Conservation (phyloP, 2,329 filamentous ascomycete species). For the Penicillium hesseltinei region DNA sequence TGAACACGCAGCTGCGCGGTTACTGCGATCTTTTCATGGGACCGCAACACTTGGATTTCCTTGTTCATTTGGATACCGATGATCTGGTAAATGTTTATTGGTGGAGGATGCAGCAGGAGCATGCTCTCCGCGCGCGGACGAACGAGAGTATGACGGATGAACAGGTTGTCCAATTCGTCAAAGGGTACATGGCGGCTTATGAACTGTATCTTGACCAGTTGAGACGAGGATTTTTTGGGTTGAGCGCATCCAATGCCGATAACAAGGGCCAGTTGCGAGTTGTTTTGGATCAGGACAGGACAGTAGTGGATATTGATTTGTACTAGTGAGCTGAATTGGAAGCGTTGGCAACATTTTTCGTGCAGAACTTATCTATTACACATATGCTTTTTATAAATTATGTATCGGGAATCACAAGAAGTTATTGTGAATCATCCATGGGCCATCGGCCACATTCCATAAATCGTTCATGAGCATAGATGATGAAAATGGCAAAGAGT, state of each 20-base stretch:
- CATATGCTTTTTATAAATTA: background rate
- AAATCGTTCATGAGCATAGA: slow-evolving; percentile 24
- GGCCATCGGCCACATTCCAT: slow-evolving; percentile 36
- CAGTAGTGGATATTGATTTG: background rate
- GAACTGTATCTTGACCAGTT: slow-evolving; percentile 20
- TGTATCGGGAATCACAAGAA: slow-evolving; percentile 11
- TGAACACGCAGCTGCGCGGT: slow-evolving; percentile 9
- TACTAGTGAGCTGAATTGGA: background rate
- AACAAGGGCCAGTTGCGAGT: slow-evolving; percentile 13
- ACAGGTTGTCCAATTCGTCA: slow-evolving; percentile 16
- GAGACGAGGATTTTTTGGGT: slow-evolving; percentile 9
- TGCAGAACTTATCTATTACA: background rate
- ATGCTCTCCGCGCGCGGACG: slow-evolving; percentile 9
- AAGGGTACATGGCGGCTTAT: slow-evolving; percentile 21
- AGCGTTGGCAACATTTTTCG: no score
- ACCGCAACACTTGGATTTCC: slow-evolving; percentile 14
- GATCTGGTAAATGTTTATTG: slow-evolving; percentile 17
- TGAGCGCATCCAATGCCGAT: background rate
- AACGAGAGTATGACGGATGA: slow-evolving; percentile 17
- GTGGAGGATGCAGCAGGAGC: slow-evolving; percentile 19
- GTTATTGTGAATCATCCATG: slow-evolving; percentile 34
- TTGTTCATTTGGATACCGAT: slow-evolving; percentile 18
- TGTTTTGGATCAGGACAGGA: slow-evolving; percentile 11
- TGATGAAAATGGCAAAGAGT: slow-evolving; percentile 19
- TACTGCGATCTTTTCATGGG: slow-evolving; percentile 19